phyloP scores from a whole-genome alignment of 1,139 yeast species.

The Hyphopichia khmerensis region DNA sequence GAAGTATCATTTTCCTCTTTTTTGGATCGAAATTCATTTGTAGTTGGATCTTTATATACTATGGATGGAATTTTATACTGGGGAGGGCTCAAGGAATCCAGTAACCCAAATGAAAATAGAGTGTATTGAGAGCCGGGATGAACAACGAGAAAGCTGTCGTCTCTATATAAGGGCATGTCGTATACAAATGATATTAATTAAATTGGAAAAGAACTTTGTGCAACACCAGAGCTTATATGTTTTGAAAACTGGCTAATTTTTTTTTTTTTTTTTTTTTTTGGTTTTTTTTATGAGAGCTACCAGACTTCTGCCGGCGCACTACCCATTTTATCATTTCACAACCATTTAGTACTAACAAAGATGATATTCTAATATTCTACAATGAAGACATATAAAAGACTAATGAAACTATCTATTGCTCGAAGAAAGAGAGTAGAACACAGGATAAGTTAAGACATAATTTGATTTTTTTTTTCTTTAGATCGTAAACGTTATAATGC shows the following conservation, averaged over 20 bases:
- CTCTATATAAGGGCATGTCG: conserved; percentile 59
- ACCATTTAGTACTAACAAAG: too few relatives aligned
- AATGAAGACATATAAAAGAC: too few relatives aligned
- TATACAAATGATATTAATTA: not conserved
- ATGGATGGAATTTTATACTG: conserved; percentile 70
- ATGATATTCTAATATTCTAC: too few relatives aligned
- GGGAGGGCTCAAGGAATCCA: conserved; percentile 79
- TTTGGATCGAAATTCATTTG: conserved; percentile 41
- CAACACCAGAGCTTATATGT: not conserved
- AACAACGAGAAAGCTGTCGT: conserved; percentile 61
- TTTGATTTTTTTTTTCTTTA: too few relatives aligned
- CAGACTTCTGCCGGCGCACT: too few relatives aligned
- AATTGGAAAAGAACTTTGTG: not conserved
- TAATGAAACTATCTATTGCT: too few relatives aligned
- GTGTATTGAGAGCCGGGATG: conserved; percentile 82
- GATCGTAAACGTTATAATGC: too few relatives aligned
- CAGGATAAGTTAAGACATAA: too few relatives aligned
- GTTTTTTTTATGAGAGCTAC: too few relatives aligned
- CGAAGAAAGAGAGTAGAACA: too few relatives aligned
- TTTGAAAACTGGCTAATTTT: not conserved
- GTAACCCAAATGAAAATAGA: conserved; percentile 76
- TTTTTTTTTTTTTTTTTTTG: not conserved
- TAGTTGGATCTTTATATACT: conserved; percentile 56
- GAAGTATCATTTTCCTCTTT: conserved; percentile 18
- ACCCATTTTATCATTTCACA: too few relatives aligned